These are phyloP conservation scores for Backusella psychrophila DNA, from an alignment of 192 early-diverging fungal genomes.

Conservation along the genomic window DNA sequence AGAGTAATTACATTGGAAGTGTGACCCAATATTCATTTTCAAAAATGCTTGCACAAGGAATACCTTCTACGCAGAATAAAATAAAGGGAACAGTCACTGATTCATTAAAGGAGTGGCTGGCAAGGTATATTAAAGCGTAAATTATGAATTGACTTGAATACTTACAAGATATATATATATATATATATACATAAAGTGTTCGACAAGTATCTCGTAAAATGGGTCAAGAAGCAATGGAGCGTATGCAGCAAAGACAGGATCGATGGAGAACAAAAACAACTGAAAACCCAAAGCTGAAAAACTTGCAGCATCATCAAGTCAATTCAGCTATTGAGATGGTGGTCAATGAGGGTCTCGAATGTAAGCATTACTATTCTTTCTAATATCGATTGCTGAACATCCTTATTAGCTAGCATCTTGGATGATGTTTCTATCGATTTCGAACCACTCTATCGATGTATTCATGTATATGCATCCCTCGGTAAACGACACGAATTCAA, in stretches of 20 bases:
- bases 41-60: constrained; percentile 79
- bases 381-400: neutral
- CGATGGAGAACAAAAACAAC: constrained; percentile 47
- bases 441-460: constrained; percentile 91
- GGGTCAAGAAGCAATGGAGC: constrained; percentile 81
- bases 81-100: constrained; percentile 81
- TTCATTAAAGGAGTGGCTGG: constrained; percentile 92
- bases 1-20: constrained; percentile 67
- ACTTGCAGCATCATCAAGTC: constrained; percentile 52
- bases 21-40: constrained; percentile 84
- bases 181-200: constrained; percentile 46
- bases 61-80: constrained; percentile 85
- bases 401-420: constrained; percentile 52
- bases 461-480: constrained; percentile 94
- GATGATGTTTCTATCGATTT: constrained; percentile 84
- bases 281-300: constrained; percentile 44
- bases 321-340: constrained; percentile 81
- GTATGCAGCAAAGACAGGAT: constrained; percentile 69
- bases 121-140: constrained; percentile 47
- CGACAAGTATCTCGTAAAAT: constrained; percentile 77
- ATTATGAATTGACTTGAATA: neutral
- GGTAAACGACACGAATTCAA: constrained; percentile 86
- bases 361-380: constrained; percentile 28
- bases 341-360: constrained; percentile 80
- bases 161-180: neutral